Percentiles rank a stretch among this genome's conserved stretches.
These are phyloP conservation scores for Penicillium capsulatum DNA, from an alignment of 2,329 filamentous ascomycete species.

Conservation along the genomic window DNA sequence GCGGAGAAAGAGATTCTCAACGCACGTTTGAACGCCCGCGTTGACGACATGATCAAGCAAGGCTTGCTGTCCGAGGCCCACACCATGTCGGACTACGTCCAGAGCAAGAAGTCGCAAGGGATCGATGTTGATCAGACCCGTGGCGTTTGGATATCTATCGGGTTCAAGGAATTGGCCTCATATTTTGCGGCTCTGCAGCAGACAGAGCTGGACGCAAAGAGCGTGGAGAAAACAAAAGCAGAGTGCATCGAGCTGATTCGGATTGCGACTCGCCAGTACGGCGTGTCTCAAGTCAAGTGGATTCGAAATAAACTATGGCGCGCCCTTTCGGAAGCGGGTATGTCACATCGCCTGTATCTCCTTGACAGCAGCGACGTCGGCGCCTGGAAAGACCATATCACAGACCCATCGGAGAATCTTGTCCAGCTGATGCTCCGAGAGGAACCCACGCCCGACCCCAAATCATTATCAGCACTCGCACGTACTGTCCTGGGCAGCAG, in stretches of 20 bases:
- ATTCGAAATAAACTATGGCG: slow-evolving; percentile 77
- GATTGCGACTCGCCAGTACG: slow-evolving; percentile 80
- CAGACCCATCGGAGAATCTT: slow-evolving; percentile 60
- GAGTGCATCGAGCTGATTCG: slow-evolving; percentile 71
- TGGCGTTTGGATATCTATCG: slow-evolving; percentile 96
- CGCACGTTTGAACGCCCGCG: slow-evolving; percentile 66
- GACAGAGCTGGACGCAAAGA: slow-evolving; percentile 23
- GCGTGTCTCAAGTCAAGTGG: slow-evolving; percentile 79
- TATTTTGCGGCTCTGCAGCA: slow-evolving; percentile 55
- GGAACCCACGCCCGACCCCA: slow-evolving; percentile 51
- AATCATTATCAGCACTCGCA: slow-evolving; percentile 57
- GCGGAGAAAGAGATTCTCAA: slow-evolving; percentile 65
- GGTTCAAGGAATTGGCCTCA: slow-evolving; percentile 82
- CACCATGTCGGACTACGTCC: slow-evolving; percentile 49
- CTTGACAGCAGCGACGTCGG: slow-evolving; percentile 71
- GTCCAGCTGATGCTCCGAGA: slow-evolving; percentile 60
- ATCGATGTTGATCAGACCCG: slow-evolving; percentile 64
- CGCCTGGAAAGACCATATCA: slow-evolving; percentile 61
- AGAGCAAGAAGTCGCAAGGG: slow-evolving; percentile 46
- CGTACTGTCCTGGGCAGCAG: slow-evolving; percentile 56
- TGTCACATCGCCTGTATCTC: slow-evolving; percentile 63
- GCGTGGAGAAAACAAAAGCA: slow-evolving; percentile 54
- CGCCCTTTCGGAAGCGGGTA: slow-evolving; percentile 55
- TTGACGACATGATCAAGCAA: slow-evolving; percentile 74
- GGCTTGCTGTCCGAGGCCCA: slow-evolving; percentile 62